Base-by-base conservation (phyloP, 108 stramenopile species). In the Skeletonema tropicum region DNA sequence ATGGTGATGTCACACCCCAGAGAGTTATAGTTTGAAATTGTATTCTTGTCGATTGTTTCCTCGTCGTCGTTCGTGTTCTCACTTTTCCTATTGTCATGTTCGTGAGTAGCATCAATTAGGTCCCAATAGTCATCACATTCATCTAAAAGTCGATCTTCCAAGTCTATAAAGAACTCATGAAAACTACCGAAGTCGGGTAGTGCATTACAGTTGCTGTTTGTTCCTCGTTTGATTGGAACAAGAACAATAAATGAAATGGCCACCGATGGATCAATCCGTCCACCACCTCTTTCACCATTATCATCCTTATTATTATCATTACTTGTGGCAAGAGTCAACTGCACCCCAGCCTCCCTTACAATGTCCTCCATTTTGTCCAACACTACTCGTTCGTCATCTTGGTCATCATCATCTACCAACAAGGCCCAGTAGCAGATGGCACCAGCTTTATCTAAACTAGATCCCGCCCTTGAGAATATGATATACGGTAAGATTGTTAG, bases 181-280 rank as follows among this genome's bases (percentile, higher is more conserved):
- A 90, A 93, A 11, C 68, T 55, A 1, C 35, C 79, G 85, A 91
- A 91, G 59, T 73, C 64, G 7, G 64, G 64, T 2, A 79, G 58
- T 30, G 15, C n/a, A 32, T 35, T 19, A 38, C 8, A 2, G 3
- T 23, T 62, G 41, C 42, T 33, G 57, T 31, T 63, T 39, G 66
- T 26, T 57, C 15, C 23, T 66, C 11, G 2, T 3, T 39, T 39
- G 11, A 39, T 11, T 58, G 41, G 64, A 30, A 57, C 67, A 86
- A 73, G 77, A 15, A 90, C 59, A 8, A 88, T 84, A 69, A 93
- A 90, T 17, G 83, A 77, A 68, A 93, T 93, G 4, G 88, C 88
- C 5, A 85, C 83, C 1, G 68, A 70, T 38, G 86, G 62, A 75
- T 90, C 88, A 59, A 89, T 77, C 12, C 35, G 32, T 21, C 33